Percentiles rank a stretch among this genome's conserved stretches.
Evolutionary conservation across 352 stramenopile genomes (phyloP).

Genomic region (Globisporangium orthogonon): DNA sequence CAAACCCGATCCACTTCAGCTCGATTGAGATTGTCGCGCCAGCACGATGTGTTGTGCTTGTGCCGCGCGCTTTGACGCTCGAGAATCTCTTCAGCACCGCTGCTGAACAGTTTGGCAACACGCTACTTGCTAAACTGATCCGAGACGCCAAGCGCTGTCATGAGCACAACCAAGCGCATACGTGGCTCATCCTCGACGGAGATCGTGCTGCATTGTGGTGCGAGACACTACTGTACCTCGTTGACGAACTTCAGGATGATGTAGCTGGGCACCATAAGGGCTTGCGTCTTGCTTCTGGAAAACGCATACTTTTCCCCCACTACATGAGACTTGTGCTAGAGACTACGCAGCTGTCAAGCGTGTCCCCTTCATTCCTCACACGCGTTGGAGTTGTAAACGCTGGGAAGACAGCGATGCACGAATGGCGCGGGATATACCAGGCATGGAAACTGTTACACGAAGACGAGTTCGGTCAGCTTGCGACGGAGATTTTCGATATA

Average conservation of each 20-base stretch:
- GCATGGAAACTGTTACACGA: constrained; percentile 36
- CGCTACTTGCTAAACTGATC: constrained; percentile 32
- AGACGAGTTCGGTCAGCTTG: constrained; percentile 21
- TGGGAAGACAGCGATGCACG: constrained; percentile 1
- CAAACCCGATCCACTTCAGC: background rate
- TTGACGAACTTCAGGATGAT: constrained; percentile 16
- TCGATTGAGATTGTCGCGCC: constrained; percentile 1
- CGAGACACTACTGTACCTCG: constrained; percentile 35
- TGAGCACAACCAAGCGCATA: constrained; percentile 18
- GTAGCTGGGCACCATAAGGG: constrained; percentile 15
- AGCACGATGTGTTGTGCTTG: constrained; percentile 29
- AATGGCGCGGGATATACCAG: constrained; percentile 26
- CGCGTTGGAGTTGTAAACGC: constrained; percentile 38
- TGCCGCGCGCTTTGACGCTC: constrained; percentile 28
- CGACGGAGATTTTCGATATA: constrained; percentile 28
- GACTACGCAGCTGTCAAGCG: constrained; percentile 31
- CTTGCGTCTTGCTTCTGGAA: constrained; percentile 29
- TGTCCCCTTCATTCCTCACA: constrained; percentile 48
- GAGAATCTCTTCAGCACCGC: constrained; percentile 24
- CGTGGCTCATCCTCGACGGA: constrained; percentile 67
- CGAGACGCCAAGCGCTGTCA: constrained; percentile 35
- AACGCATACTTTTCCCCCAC: constrained; percentile 25
- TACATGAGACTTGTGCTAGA: constrained; percentile 50
- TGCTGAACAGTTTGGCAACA: constrained; percentile 15
- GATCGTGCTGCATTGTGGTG: constrained; percentile 41